phyloP scores from a whole-genome alignment of 768 basidiomycete species.

The Porpolomopsis calyptriformis region DNA sequence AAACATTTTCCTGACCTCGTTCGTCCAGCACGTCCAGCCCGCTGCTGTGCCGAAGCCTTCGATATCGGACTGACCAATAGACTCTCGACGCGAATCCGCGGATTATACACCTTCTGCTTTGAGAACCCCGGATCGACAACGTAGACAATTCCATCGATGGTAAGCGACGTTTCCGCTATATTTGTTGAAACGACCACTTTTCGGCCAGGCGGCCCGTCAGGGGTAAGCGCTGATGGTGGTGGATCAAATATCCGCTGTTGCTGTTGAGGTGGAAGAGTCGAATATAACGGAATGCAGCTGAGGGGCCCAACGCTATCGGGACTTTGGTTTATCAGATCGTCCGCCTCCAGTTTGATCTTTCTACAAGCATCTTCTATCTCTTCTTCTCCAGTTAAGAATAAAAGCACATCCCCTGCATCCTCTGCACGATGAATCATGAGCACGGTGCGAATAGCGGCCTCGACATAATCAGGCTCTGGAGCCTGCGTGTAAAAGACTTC shows the following conservation, averaged over 20 bases:
- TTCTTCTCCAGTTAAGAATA: conserved; percentile 97
- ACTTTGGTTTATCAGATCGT: conserved; percentile 65
- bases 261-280: conserved; percentile 85
- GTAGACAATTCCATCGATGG: conserved; percentile 99
- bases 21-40: conserved; percentile 92
- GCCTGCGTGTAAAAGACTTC: conserved; percentile 92
- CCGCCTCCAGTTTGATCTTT: conserved; percentile 86
- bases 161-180: conserved; percentile 94
- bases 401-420: conserved; percentile 80
- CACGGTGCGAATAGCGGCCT: conserved; percentile 92
- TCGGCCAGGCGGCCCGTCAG: conserved; percentile 72
- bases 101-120: conserved; percentile 98
- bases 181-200: conserved; percentile 96
- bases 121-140: conserved; percentile 97
- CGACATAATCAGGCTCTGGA: conserved; percentile 91
- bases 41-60: conserved; percentile 92
- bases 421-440: conserved; percentile 97
- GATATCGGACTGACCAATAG: conserved; percentile 91
- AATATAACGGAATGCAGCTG: conserved; percentile 87
- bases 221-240: conserved; percentile 50
- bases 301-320: conserved; percentile 75
- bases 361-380: conserved; percentile 96
- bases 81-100: conserved; percentile 90
- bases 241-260: conserved; percentile 97
- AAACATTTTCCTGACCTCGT: conserved; percentile 97